Evolutionary conservation across 2,329 filamentous ascomycete species (phyloP).

Genomic region (Huntiella decipiens): DNA sequence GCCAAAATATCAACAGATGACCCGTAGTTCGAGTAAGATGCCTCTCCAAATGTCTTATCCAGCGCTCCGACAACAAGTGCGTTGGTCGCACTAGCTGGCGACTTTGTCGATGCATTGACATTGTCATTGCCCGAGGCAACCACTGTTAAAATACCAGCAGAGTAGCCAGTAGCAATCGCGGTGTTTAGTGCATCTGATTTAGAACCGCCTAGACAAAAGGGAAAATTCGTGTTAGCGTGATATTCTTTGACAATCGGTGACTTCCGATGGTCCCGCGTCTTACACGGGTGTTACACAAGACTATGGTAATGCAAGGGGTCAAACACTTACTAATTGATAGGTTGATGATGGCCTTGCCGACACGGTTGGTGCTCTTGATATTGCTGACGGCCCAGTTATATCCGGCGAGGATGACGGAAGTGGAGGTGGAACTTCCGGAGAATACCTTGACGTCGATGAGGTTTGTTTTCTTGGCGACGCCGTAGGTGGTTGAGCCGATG

Average conservation of each 20-base stretch:
- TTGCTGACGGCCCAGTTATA: slow-evolving; percentile 21
- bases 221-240: not conserved
- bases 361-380: slow-evolving; percentile 15
- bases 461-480: slow-evolving; percentile 23
- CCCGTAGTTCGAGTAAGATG: slow-evolving; percentile 28
- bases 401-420: slow-evolving; percentile 18
- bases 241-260: not conserved
- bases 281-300: slow-evolving; percentile 8
- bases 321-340: slow-evolving; percentile 22
- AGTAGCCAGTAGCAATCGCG: slow-evolving; percentile 27
- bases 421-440: slow-evolving; percentile 14
- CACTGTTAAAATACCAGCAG: slow-evolving; percentile 21
- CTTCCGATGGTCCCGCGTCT: too few species aligned
- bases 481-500: slow-evolving; percentile 5
- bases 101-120: slow-evolving; percentile 8
- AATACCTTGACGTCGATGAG: slow-evolving; percentile 30
- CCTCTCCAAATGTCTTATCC: slow-evolving; percentile 15
- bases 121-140: slow-evolving; percentile 16
- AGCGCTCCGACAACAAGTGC: slow-evolving; percentile 16
- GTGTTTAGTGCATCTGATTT: slow-evolving; percentile 28
- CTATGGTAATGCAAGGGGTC: not conserved
- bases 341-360: slow-evolving; percentile 22
- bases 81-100: slow-evolving; percentile 14
- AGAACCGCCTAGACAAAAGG: slow-evolving; percentile 17
- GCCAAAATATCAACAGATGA: slow-evolving; percentile 25